A percentile compares a stretch with the other conserved stretches of the same genome.
Conservation (phyloP, 371 early-diverging fungal species). For the Nosema muscidifuracis region DNA sequence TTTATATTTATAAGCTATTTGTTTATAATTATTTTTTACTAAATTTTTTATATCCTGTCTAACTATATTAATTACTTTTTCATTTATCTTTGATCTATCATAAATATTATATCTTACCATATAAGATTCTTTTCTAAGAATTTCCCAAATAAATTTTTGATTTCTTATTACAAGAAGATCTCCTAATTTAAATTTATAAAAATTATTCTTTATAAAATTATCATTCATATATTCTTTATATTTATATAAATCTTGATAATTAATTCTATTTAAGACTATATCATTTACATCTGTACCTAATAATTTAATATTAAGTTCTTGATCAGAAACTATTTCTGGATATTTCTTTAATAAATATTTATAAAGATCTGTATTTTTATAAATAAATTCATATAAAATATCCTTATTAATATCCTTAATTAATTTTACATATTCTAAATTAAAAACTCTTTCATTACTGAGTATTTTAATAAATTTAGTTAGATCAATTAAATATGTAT, state of each 20-base stretch:
- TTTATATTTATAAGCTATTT: not conserved
- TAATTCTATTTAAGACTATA: not conserved
- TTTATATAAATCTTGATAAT: not conserved
- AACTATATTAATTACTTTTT: not conserved
- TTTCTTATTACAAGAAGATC: not conserved
- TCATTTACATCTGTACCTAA: not conserved
- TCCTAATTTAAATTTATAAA: not conserved
- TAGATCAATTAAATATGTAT: not conserved
- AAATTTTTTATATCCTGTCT: slow-evolving; percentile 3
- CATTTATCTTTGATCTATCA: not conserved
- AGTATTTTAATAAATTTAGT: not conserved
- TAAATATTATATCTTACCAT: not conserved
- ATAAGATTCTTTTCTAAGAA: not conserved
- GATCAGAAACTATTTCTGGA: not conserved
- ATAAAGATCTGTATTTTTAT: not conserved
- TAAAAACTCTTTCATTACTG: not conserved
- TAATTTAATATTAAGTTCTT: not conserved
- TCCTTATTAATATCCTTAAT: not conserved
- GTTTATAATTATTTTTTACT: not conserved
- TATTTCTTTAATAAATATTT: not conserved
- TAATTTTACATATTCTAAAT: not conserved
- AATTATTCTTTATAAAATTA: slow-evolving; percentile 3
- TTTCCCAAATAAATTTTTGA: not conserved
- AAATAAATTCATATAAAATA: not conserved
- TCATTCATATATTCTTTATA: not conserved